Conservation (phyloP, 2,329 filamentous ascomycete genomes). For the Sclerotiophoma versabilis region DNA sequence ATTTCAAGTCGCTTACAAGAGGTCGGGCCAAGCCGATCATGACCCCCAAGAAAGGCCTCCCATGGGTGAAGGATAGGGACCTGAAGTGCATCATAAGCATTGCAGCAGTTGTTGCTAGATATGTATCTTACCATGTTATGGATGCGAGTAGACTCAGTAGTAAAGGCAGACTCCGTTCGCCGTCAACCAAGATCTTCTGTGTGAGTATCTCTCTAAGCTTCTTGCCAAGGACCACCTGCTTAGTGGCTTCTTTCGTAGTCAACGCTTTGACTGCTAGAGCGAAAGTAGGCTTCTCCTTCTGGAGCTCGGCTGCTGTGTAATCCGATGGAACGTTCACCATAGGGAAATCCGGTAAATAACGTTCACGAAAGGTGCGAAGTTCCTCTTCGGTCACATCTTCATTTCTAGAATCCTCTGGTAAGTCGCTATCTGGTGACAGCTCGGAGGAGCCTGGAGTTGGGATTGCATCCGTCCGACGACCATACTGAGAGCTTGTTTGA, state of each 20-base stretch:
- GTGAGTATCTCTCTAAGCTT: constrained; percentile 25
- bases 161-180: constrained; percentile 32
- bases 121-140: constrained; percentile 25
- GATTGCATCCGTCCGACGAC: constrained; percentile 1
- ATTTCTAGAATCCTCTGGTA: not conserved
- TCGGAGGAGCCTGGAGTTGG: constrained; percentile 19
- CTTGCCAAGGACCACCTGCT: constrained; percentile 26
- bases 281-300: constrained; percentile 18
- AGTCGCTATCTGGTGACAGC: not conserved
- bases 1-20: constrained; percentile 27
- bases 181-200: constrained; percentile 29
- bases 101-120: not conserved
- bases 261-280: constrained; percentile 28
- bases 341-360: constrained; percentile 22
- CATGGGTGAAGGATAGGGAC: constrained; percentile 26
- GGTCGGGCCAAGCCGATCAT: constrained; percentile 24
- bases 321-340: constrained; percentile 17
- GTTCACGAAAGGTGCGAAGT: constrained; percentile 16
- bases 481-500: constrained; percentile 10
- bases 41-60: constrained; percentile 28
- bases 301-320: constrained; percentile 14
- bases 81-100: constrained; percentile 8
- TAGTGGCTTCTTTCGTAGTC: constrained; percentile 19
- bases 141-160: constrained; percentile 29
- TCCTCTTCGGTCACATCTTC: constrained; percentile 17